phyloP scores from a whole-genome alignment of 202 grass and related monocot species.

The Panicum hallii region DNA sequence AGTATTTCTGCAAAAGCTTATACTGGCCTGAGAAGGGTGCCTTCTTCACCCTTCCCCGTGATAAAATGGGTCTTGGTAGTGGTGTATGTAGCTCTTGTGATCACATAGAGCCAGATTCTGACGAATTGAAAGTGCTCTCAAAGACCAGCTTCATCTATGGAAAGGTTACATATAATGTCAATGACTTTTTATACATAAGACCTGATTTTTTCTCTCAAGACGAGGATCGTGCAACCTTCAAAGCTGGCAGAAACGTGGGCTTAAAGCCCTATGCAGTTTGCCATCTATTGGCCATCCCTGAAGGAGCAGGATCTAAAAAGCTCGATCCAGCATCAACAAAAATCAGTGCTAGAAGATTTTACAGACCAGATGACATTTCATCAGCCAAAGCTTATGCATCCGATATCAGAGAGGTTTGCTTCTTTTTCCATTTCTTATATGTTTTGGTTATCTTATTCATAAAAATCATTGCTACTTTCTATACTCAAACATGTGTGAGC shows the following conservation, averaged over 20 bases:
- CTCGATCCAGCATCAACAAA: conserved; percentile 60
- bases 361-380: conserved; percentile 95
- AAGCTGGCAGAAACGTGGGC: conserved; percentile 90
- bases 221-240: conserved; percentile 77
- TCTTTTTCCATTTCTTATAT: conserved; percentile 32
- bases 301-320: conserved; percentile 61
- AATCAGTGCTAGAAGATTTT: conserved; percentile 89
- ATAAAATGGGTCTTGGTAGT: conserved; percentile 80
- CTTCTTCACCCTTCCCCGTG: conserved; percentile 75
- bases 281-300: conserved; percentile 68
- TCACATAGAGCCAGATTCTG: conserved; percentile 56
- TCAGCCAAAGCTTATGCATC: conserved; percentile 85
- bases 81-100: conserved; percentile 85
- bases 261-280: conserved; percentile 89
- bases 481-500: neutral
- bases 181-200: conserved; percentile 81
- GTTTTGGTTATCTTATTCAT: conserved; percentile 17
- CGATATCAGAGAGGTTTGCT: conserved; percentile 91
- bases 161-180: conserved; percentile 66
- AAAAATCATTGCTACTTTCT: neutral
- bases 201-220: conserved; percentile 79
- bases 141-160: conserved; percentile 75
- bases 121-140: conserved; percentile 70
- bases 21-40: conserved; percentile 91
- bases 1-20: conserved; percentile 86